phyloP scores from a whole-genome alignment of 805 yeast species.

The Zygosaccharomyces bailii region DNA sequence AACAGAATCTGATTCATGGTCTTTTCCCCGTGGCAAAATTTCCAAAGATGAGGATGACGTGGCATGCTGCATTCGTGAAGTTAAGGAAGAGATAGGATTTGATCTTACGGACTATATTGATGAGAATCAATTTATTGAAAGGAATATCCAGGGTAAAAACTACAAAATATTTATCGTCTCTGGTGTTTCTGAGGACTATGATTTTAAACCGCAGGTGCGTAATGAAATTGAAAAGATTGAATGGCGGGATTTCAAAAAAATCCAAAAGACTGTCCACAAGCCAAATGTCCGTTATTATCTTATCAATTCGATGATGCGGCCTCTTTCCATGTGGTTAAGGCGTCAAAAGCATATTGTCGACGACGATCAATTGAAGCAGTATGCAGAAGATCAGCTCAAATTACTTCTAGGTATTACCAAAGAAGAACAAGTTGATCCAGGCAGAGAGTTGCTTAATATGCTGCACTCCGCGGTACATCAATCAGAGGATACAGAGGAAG shows the following conservation, averaged over 20 bases:
- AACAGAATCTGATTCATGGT: conserved; percentile 79
- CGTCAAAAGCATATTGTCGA: conserved; percentile 47
- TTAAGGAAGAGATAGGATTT: conserved; percentile 89
- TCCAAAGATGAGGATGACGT: conserved; percentile 88
- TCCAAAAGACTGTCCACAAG: conserved; percentile 36
- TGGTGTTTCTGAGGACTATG: conserved; percentile 71
- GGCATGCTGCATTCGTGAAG: conserved; percentile 88
- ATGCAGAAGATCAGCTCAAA: conserved; percentile 66
- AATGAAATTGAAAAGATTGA: conserved; percentile 81
- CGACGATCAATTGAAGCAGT: conserved; percentile 57
- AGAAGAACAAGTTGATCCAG: conserved; percentile 53
- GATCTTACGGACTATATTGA: conserved; percentile 67
- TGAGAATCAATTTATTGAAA: conserved; percentile 71
- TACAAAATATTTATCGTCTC: conserved; percentile 75
- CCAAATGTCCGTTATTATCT: conserved; percentile 36
- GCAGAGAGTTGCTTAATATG: conserved; percentile 69
- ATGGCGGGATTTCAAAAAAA: conserved; percentile 64
- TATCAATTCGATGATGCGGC: conserved; percentile 42
- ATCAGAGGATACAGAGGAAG: conserved; percentile 13
- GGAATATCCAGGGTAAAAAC: conserved; percentile 79
- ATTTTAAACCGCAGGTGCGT: conserved; percentile 78
- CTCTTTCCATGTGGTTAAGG: conserved; percentile 49
- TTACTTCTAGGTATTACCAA: conserved; percentile 55
- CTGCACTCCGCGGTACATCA: conserved; percentile 46
- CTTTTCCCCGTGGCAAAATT: conserved; percentile 95